Evolutionary conservation across 345 rosid species (phyloP), one percentile per base, ranked within the genome.

Genomic region (Psidium guajava): DNA sequence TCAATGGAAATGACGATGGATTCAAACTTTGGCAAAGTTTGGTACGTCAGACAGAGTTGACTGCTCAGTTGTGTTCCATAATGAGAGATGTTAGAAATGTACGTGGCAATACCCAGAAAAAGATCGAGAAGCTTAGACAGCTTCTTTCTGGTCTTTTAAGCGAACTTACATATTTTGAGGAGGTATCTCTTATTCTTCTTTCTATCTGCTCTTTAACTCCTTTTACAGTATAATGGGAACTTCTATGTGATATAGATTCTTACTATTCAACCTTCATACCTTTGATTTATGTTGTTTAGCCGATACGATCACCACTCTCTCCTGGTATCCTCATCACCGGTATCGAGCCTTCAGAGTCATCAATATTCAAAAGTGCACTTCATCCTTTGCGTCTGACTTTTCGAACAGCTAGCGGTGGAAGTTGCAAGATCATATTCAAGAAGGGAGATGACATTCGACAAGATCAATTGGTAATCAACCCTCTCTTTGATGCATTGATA

Each of bases 361-460:
- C 99, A 83, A 92, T 97, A 90, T 97, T 97, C 87, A 96, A 95
- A 90, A 97, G 99, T 91, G 95, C 96, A 49, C 88, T 97, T 73
- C 93, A 92, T 93, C 99, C 99, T 74, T 90, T 96, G 91, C 96
- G 95, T 73, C 92, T 97, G 89, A 91, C 98, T 83, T 97, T 97
- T 86, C 93, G 96, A 77, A 93, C 95, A 51, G 95, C 91, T 83
- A 91, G 87, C 69, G 98, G 96, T 87, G 98, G 95, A 88, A 91
- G 89, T 86, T 92, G 93, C 93, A 94, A 91, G 92, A 84, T 97
- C 82, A 96, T 97, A 83, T 97, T 97, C 88, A 95, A 96, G 92
- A 96, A 96, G 94, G 99, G 99, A 87, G 99, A 97, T 89, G 99
- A 97, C 89, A 92, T 97, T 88, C 94, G 99, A 81, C 99, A 97